Evolutionary conservation across 495 filamentous ascomycete genomes (phyloP), one percentile per base, ranked within the genome.

Genomic region (Xylaria nigripes): DNA sequence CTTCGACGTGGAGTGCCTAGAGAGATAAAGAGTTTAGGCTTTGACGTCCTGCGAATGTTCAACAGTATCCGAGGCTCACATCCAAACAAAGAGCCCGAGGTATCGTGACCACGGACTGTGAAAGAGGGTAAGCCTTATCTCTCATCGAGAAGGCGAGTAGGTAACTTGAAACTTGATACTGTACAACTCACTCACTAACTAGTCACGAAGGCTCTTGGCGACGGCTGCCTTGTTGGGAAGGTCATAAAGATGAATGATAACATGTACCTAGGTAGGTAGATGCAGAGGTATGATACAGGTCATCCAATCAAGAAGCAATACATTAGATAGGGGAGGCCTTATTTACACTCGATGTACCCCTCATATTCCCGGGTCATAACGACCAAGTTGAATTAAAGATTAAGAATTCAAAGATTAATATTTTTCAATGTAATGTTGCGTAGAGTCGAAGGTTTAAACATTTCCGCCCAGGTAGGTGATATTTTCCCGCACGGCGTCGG

Each of bases 401-500:
- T 15, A 4, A 29, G n/a, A n/a, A n/a, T n/a, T n/a, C n/a, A n/a
- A n/a, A n/a, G n/a, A n/a, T n/a, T n/a, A n/a, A n/a, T n/a, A n/a
- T n/a, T n/a, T n/a, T n/a, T n/a, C n/a, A n/a, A n/a, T n/a, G n/a
- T n/a, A n/a, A n/a, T n/a, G n/a, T n/a, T n/a, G n/a, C 27, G 27
- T 10, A 30, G 27, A 30, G 27, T 30, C 27, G 10, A 30, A 10
- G 27, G 27, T 5, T 69, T 53, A 75, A 15, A 71, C 66, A 44
- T 67, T 75, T 43, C 79, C 78, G 19, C 74, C 78, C 23, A 82
- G 55, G 53, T 79, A 77, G 56, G 73, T 45, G 25, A 83, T 76
- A 50, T 79, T 82, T 55, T 79, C 70, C 45, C 60, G 70, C 19
- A 79, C 68, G 7, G 67, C 61, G 9, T 68, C 60, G 2, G 70